A percentile compares a stretch with the other conserved stretches of the same genome.
phyloP scores from a whole-genome alignment of 2,329 filamentous ascomycete species.

The Penicillium hesseltinei region DNA sequence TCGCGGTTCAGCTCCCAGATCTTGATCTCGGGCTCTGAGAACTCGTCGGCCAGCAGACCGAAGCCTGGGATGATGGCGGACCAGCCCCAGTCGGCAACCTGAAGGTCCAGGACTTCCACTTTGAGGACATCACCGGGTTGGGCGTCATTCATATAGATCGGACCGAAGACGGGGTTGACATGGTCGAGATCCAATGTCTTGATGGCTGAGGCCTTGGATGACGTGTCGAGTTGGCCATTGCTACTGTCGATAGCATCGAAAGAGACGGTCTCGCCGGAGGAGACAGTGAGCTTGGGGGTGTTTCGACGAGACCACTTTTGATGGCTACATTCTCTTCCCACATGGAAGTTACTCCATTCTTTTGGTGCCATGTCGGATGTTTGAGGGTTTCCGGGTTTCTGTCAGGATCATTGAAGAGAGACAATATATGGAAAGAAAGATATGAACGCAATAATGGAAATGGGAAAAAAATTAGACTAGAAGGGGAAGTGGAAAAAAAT shows the following conservation, averaged over 20 bases:
- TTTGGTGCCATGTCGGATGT: constrained; percentile 15
- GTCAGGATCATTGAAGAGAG: constrained; percentile 17
- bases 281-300: constrained; percentile 47
- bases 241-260: constrained; percentile 54
- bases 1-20: constrained; percentile 49
- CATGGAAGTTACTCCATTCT: constrained; percentile 31
- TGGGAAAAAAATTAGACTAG: constrained; percentile 5
- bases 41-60: constrained; percentile 52
- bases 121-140: constrained; percentile 54
- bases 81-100: constrained; percentile 52
- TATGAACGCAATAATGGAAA: background rate
- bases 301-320: constrained; percentile 52
- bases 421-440: background rate
- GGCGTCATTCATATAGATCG: constrained; percentile 51
- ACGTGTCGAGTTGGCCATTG: constrained; percentile 50
- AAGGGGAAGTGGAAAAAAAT: background rate
- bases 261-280: constrained; percentile 49
- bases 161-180: constrained; percentile 53
- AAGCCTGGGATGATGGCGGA: constrained; percentile 53
- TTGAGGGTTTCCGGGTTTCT: constrained; percentile 10
- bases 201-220: constrained; percentile 44
- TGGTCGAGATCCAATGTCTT: constrained; percentile 42
- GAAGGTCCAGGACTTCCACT: constrained; percentile 50
- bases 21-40: constrained; percentile 45
- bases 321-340: constrained; percentile 40